These are phyloP conservation scores for Boletus hoseneyae DNA, from an alignment of 1,284 basidiomycete species.

Conservation along the genomic window DNA sequence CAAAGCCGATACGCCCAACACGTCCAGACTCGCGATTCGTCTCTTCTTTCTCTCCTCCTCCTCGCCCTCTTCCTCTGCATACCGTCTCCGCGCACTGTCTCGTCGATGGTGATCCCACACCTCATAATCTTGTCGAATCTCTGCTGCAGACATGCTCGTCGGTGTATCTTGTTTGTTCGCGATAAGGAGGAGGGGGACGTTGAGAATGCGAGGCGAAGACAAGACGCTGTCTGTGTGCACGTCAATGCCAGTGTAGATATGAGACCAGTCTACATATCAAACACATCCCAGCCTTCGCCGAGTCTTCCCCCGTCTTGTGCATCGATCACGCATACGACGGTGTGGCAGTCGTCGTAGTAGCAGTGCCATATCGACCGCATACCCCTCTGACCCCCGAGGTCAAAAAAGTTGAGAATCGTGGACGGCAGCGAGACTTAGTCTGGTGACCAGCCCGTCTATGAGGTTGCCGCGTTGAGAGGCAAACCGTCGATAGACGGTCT, in stretches of 20 bases:
- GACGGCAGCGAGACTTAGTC: conserved; percentile 89
- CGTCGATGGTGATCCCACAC: conserved; percentile 78
- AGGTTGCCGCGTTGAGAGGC: no score
- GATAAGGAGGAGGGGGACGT: conserved; percentile 81
- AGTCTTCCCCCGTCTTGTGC: conserved; percentile 83
- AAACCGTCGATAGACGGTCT: no score
- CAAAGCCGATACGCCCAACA: conserved; percentile 85
- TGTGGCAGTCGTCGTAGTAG: conserved; percentile 94
- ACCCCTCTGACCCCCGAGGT: conserved; percentile 88
- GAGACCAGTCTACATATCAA: conserved; percentile 50
- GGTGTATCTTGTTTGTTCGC: conserved; percentile 93
- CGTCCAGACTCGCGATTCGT: conserved; percentile 82
- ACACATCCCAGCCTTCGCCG: conserved; percentile 91
- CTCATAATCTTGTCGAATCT: conserved; percentile 87
- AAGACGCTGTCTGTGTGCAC: conserved; percentile 62
- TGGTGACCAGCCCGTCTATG: no score
- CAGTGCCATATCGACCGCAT: conserved; percentile 90
- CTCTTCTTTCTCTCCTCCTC: conserved; percentile 53
- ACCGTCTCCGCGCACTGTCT: conserved; percentile 55
- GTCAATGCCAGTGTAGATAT: neutral
- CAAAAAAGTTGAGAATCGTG: conserved; percentile 92
- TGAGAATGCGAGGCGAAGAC: conserved; percentile 81
- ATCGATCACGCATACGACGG: conserved; percentile 89
- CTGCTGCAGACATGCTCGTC: conserved; percentile 76
- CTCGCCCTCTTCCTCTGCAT: conserved; percentile 44